These are phyloP conservation scores for Xylaria grammica DNA, from an alignment of 495 filamentous ascomycete genomes.

Conservation along the genomic window DNA sequence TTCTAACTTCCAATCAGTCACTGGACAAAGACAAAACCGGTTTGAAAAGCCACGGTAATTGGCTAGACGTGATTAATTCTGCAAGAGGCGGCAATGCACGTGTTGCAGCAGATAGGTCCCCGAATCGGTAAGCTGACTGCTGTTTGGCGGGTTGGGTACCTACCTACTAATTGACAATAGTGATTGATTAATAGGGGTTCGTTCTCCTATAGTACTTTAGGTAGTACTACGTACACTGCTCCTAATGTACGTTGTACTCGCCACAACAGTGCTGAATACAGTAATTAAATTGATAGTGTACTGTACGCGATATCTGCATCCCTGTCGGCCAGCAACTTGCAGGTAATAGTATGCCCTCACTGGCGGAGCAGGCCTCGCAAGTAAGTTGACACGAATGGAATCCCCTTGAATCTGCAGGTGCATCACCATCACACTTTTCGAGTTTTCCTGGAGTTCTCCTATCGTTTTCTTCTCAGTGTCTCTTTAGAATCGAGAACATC, in stretches of 20 bases:
- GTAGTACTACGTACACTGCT: no score
- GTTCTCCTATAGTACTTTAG: no score
- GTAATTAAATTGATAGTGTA: no score
- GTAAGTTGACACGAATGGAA: neutral
- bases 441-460: no score
- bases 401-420: conserved; percentile 9
- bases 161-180: no score
- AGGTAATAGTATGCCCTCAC: neutral
- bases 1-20: neutral
- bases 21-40: no score
- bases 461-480: neutral
- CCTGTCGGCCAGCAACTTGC: no score
- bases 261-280: no score
- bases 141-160: neutral
- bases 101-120: neutral
- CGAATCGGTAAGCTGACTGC: neutral
- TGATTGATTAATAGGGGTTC: neutral
- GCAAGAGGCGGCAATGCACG: neutral
- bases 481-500: neutral
- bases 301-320: no score
- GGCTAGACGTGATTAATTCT: neutral
- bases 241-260: no score
- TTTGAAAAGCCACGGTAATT: neutral
- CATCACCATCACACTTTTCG: neutral
- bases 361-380: conserved; percentile 2